Evolutionary conservation across 768 basidiomycete species (phyloP).

Genomic region (Lactifluus piperatus): DNA sequence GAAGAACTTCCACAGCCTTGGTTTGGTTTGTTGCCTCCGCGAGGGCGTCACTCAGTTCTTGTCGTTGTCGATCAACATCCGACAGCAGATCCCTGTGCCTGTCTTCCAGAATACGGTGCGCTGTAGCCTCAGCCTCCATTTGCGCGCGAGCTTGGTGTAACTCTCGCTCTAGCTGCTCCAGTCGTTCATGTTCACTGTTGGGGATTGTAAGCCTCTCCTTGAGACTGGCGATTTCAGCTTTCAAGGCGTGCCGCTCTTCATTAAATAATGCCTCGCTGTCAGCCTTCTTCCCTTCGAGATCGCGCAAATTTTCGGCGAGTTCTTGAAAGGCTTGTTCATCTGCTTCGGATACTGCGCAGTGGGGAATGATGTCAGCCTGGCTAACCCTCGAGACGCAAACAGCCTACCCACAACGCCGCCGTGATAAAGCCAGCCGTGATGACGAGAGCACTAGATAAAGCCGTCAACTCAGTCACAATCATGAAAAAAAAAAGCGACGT

Average conservation of each 20-base stretch:
- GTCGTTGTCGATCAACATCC: conserved; percentile 48
- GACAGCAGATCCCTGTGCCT: conserved; percentile 48
- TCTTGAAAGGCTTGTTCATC: conserved; percentile 71
- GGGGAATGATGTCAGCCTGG: background rate
- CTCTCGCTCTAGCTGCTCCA: conserved; percentile 54
- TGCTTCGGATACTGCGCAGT: conserved; percentile 53
- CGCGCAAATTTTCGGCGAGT: conserved; percentile 56
- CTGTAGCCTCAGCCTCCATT: conserved; percentile 52
- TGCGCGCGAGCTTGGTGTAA: conserved; percentile 53
- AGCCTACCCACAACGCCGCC: conserved; percentile 55
- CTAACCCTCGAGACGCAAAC: background rate
- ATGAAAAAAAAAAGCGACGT: background rate
- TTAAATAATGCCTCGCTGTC: conserved; percentile 50
- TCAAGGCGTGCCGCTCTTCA: conserved; percentile 47
- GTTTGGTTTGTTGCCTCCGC: conserved; percentile 63
- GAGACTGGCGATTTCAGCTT: conserved; percentile 49
- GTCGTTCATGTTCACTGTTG: conserved; percentile 42
- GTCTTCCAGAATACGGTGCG: conserved; percentile 54
- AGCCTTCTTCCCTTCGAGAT: conserved; percentile 44
- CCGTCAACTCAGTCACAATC: conserved; percentile 5
- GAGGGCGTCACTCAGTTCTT: conserved; percentile 47
- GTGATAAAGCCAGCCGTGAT: conserved; percentile 58
- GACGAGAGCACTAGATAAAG: conserved; percentile 56
- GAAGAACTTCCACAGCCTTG: conserved; percentile 44
- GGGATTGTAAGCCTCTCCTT: conserved; percentile 36